Conservation (phyloP, 108 stramenopile genomes). For the Skeletonema marinoi region DNA sequence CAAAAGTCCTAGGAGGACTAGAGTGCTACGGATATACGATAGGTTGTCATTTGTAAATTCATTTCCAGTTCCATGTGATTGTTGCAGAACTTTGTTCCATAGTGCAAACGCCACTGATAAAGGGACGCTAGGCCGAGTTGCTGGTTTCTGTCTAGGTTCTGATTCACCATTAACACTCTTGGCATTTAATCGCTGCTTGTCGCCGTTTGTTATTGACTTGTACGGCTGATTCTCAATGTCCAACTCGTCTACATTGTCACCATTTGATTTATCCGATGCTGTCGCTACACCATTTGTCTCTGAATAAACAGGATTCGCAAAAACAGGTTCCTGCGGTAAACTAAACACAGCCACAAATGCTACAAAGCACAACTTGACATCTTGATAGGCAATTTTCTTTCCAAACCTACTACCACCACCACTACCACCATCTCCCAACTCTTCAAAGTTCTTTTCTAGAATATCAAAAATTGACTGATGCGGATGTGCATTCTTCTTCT, state of each 20-base stretch:
- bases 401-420: neutral
- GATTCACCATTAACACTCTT: neutral
- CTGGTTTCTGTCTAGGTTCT: neutral
- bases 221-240: neutral
- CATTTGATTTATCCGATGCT: neutral
- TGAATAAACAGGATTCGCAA: neutral
- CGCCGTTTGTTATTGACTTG: neutral
- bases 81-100: constrained; percentile 41
- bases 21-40: constrained; percentile 47
- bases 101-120: constrained; percentile 44
- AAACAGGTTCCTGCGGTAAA: constrained; percentile 21
- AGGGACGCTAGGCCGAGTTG: constrained; percentile 31
- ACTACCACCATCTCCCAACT: constrained; percentile 31
- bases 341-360: constrained; percentile 53
- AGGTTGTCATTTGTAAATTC: constrained; percentile 14
- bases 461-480: constrained; percentile 55
- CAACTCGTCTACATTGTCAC: neutral
- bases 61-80: neutral
- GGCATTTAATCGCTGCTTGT: neutral
- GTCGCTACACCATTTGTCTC: neutral
- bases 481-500: constrained; percentile 15
- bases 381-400: constrained; percentile 23
- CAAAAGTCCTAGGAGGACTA: constrained; percentile 50
- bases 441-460: constrained; percentile 51
- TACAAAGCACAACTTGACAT: constrained; percentile 56